Evolutionary conservation across 2,329 filamentous ascomycete species (phyloP).

Genomic region (Talaromyces sp.): DNA sequence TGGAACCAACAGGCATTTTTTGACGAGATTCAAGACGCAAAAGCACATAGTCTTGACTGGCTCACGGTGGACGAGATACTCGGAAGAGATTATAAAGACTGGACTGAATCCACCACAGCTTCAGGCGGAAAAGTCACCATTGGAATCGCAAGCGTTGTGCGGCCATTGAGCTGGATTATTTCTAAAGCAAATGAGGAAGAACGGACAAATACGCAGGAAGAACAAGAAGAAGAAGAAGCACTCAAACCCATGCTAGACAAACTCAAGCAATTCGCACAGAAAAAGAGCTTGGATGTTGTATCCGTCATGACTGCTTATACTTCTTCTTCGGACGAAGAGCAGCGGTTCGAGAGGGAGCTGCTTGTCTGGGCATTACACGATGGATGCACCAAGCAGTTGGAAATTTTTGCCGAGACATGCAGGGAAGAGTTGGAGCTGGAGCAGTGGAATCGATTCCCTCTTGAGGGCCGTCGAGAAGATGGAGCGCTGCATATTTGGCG

Average conservation of each 20-base stretch:
- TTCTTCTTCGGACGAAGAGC: slow-evolving; percentile 31
- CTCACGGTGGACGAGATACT: slow-evolving; percentile 53
- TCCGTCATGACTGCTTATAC: slow-evolving; percentile 57
- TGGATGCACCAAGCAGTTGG: slow-evolving; percentile 33
- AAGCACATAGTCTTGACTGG: slow-evolving; percentile 49
- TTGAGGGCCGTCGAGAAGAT: slow-evolving; percentile 8
- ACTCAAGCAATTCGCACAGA: slow-evolving; percentile 41
- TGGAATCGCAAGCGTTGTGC: slow-evolving; percentile 56
- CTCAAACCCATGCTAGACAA: slow-evolving; percentile 33
- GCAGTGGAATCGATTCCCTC: slow-evolving; percentile 18
- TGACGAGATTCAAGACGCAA: slow-evolving; percentile 47
- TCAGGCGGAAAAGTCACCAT: slow-evolving; percentile 30
- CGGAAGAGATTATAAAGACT: slow-evolving; percentile 60
- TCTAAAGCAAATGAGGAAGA: slow-evolving; percentile 37
- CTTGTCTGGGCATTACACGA: slow-evolving; percentile 44
- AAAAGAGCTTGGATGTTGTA: slow-evolving; percentile 47
- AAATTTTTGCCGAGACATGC: slow-evolving; percentile 39
- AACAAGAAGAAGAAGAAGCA: no score
- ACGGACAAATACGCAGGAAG: no score
- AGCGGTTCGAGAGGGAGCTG: slow-evolving; percentile 48
- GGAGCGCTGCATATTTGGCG: slow-evolving; percentile 43
- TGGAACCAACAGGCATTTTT: slow-evolving; percentile 50
- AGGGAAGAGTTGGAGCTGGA: slow-evolving; percentile 40
- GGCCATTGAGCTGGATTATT: slow-evolving; percentile 49
- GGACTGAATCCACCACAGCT: slow-evolving; percentile 38